Conservation (phyloP, 352 stramenopile genomes). For the Phytopythium montanum region DNA sequence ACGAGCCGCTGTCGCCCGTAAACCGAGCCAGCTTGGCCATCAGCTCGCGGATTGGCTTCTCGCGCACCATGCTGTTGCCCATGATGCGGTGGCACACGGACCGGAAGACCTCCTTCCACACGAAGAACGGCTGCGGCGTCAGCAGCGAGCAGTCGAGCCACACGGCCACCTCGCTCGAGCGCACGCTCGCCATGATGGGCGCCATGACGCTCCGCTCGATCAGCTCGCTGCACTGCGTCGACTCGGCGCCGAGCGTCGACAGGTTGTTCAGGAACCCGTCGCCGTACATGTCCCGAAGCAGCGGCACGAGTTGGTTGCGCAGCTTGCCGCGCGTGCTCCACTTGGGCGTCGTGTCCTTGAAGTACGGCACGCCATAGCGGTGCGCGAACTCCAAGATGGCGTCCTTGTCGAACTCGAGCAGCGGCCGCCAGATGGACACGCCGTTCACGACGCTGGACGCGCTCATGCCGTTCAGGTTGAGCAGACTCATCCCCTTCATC, state of each 20-base stretch:
- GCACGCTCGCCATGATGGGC: constrained; percentile 60
- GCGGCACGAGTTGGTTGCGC: constrained; percentile 91
- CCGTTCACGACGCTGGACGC: constrained; percentile 70
- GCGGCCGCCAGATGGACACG: constrained; percentile 89
- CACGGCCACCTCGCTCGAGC: constrained; percentile 56
- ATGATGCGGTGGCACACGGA: constrained; percentile 75
- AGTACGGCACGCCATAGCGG: constrained; percentile 94
- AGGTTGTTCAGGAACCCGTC: constrained; percentile 82
- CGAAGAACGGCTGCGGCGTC: constrained; percentile 62
- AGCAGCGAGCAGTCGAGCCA: constrained; percentile 67
- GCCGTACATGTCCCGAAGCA: constrained; percentile 96
- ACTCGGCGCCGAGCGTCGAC: constrained; percentile 74
- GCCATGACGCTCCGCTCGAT: constrained; percentile 49
- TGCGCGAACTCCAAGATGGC: constrained; percentile 95
- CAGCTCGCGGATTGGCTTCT: constrained; percentile 77
- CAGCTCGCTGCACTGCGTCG: constrained; percentile 72
- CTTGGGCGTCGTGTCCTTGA: constrained; percentile 96
- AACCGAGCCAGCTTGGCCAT: constrained; percentile 65
- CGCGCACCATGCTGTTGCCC: constrained; percentile 82
- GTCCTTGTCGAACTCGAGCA: constrained; percentile 93
- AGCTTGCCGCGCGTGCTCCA: constrained; percentile 98
- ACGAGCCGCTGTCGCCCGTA: constrained; percentile 44
- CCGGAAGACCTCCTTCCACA: constrained; percentile 87
- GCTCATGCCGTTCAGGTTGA: constrained; percentile 95
- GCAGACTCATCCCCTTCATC: constrained; percentile 92